Base-by-base conservation (phyloP, 192 early-diverging fungal species). In the Coemansia interrupta region DNA sequence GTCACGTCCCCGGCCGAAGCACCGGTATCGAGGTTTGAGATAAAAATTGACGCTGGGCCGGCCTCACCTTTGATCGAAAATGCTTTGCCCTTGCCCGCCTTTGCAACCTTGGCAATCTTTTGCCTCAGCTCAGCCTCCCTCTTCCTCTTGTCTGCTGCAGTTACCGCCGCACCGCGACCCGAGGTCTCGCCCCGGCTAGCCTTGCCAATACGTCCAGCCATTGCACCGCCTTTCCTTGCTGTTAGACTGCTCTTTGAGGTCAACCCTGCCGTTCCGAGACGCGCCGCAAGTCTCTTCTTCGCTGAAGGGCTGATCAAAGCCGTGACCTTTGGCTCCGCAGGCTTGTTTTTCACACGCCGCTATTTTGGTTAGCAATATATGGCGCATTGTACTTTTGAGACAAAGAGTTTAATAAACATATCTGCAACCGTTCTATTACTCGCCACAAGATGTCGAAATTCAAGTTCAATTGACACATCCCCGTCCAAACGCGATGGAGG, bases 1-100 rank as follows among this genome's bases (percentile, higher is more conserved):
- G 61, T 72, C 42, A 81, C 69, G 46, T 81, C 79, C 23, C 76
- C 79, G 14, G 70, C 61, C 43, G 73, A 72, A 23, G 79, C 79
- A 42, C 68, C 68, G 4, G 73, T 55, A 28, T 81, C 79, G 39
- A 81, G 54, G 56, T 81, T 81, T 11, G 70, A 70, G 29, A 81
- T 63, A 36, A 72, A 68, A 8, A 81, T 59, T 2, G 79, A 67
- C 24, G 69, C 67, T 40, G 70, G 67, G 2, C 78, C 72, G 0
- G 68, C 68, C 38, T 72, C 70, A 13, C 77, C 77, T 46, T 66
- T 74, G 50, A 70, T 74, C 19, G 63, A 61, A 17, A 80, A 67
- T 20, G 61, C 62, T 7, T 59, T 29, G 13, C 13, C 1, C 28
- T 36, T 52, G 41, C 38, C 48, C 28, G 55, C 28, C 57, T 54